Evolutionary conservation across 2,329 filamentous ascomycete genomes (phyloP), one percentile per base, ranked within the genome.

Genomic region (Teratosphaeria gauchensis): DNA sequence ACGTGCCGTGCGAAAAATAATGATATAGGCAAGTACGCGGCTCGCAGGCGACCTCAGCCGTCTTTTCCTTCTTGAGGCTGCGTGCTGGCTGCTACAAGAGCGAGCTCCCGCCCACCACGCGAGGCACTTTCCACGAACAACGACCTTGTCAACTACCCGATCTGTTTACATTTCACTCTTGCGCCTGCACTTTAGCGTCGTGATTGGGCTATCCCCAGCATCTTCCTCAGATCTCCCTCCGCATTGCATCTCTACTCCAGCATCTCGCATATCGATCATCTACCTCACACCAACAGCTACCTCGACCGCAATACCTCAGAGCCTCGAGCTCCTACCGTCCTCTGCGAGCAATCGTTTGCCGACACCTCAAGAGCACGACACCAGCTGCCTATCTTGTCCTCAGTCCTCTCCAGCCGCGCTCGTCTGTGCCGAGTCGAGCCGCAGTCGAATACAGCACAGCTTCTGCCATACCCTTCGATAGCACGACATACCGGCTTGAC

Each of bases 111-210:
- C 1, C n/a, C 1, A 48, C 42, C 42, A 19, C 19, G 42, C n/a
- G 35, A 16, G 5, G 11, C 16, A 19, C 42, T 16, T 6, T 48
- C n/a, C 16, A 21, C 42, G 42, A 21, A 16, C 21, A n/a, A 11
- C n/a, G n/a, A 48, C n/a, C n/a, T n/a, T 55, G 57, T 53, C 42
- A 42, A 33, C 54, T 53, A 32, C 51, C 53, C 16, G n/a, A 35
- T 51, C 55, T 35, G 24, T 35, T 56, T 35, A 53, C 57, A 53
- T 51, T 35, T 51, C 33, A 32, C 24, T 55, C 53, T 57, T 58
- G 60, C 60, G 58, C 58, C 58, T 62, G 51, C 51, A 53, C 31
- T 53, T 53, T 21, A 31, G 51, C 51, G 51, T 21, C 24, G 51
- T 4, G 31, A 11, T 53, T 24, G n/a, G 51, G 7, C n/a, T 9